Evolutionary conservation across 352 stramenopile genomes (phyloP).

Genomic region (Globisporangium sylvaticum): DNA sequence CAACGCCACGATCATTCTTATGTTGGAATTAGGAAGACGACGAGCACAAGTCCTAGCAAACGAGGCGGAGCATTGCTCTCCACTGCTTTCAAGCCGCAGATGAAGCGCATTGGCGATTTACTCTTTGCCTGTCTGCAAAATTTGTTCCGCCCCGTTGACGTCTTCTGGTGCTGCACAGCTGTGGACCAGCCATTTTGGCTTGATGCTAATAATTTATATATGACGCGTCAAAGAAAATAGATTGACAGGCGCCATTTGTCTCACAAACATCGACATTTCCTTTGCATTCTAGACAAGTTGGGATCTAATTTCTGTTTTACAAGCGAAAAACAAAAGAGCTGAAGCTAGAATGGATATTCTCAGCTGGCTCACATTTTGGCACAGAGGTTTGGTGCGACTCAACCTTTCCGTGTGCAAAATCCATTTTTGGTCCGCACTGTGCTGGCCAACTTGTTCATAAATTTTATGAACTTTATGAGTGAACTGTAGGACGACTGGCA

Average conservation of each 20-base stretch:
- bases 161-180: not conserved
- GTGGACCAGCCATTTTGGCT: not conserved
- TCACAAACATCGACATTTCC: not conserved
- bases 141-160: not conserved
- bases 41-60: too few relatives aligned
- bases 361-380: constrained; percentile 1
- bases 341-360: constrained; percentile 1
- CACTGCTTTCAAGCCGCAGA: not conserved
- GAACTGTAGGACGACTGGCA: not conserved
- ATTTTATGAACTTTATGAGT: too few relatives aligned
- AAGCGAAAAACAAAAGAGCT: not conserved
- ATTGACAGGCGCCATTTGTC: not conserved
- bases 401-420: not conserved
- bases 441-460: not conserved
- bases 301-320: not conserved
- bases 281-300: not conserved
- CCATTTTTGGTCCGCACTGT: not conserved
- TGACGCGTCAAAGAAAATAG: not conserved
- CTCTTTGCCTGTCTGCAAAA: not conserved
- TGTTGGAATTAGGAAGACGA: too few relatives aligned
- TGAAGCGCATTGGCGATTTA: not conserved
- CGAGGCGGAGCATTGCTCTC: not conserved
- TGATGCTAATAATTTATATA: not conserved
- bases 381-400: not conserved
- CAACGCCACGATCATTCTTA: not conserved